phyloP scores from a whole-genome alignment of 441 rosid species.

The Capsella rubella region DNA sequence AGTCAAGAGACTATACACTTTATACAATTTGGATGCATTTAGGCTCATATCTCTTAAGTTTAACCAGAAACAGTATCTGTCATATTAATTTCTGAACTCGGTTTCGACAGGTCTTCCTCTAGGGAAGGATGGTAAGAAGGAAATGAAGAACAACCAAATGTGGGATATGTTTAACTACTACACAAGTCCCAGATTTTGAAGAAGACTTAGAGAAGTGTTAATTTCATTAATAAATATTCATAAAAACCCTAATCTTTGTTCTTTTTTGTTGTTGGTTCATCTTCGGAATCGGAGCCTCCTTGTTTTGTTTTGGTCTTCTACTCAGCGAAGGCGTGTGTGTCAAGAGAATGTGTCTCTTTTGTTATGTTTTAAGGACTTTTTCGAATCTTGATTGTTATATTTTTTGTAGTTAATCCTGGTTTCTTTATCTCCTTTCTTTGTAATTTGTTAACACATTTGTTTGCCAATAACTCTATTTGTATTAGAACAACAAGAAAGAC shows the following conservation, averaged over 20 bases:
- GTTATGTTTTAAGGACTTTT: conserved; percentile 23
- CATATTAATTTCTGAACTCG: background rate
- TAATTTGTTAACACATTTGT: background rate
- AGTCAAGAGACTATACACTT: background rate
- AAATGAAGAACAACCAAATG: conserved; percentile 20
- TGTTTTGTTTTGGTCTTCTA: conserved; percentile 31
- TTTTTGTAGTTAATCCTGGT: conserved; percentile 27
- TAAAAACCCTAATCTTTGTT: conserved; percentile 33
- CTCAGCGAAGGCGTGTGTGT: conserved; percentile 36
- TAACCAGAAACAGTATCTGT: background rate
- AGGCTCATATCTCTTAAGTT: background rate
- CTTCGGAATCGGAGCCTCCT: conserved; percentile 36
- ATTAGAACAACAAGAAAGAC: conserved; percentile 24
- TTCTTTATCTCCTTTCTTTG: background rate
- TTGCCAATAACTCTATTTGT: conserved; percentile 10
- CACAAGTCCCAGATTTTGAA: conserved; percentile 42
- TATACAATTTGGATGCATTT: background rate
- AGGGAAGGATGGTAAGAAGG: conserved; percentile 43
- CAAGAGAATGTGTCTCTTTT: conserved; percentile 28
- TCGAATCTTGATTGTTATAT: conserved; percentile 23
- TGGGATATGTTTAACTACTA: conserved; percentile 28
- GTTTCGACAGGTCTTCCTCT: conserved; percentile 24
- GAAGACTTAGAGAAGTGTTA: conserved; percentile 31
- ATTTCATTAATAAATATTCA: conserved; percentile 32
- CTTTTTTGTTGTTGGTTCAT: conserved; percentile 23